Conservation (phyloP, 331 rosid genomes). For the Arachis monticola region DNA sequence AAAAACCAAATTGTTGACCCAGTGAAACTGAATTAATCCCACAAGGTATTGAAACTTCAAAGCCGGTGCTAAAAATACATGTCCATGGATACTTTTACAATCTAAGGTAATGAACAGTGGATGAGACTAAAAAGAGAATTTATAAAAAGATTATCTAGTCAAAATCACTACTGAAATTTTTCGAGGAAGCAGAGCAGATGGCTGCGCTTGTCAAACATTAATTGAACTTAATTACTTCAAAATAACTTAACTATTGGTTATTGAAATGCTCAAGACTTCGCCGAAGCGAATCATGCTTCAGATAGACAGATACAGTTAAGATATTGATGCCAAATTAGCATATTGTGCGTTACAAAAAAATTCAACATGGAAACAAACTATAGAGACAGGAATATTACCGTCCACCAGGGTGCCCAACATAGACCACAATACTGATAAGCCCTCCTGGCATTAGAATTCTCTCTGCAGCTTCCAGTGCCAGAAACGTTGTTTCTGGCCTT, state of each 20-base stretch:
- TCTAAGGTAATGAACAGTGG: neutral
- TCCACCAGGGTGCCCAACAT: constrained; percentile 96
- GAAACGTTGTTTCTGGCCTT: constrained; percentile 68
- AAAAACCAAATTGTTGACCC: too few relatives aligned
- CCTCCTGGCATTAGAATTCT: constrained; percentile 67
- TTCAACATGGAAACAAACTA: neutral
- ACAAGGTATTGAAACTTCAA: too few relatives aligned
- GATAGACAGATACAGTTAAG: neutral
- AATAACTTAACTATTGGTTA: neutral
- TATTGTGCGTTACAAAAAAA: constrained; percentile 3
- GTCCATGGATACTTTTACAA: neutral
- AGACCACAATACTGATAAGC: constrained; percentile 85
- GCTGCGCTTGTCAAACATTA: neutral
- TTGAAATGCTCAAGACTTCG: neutral
- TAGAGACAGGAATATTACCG: constrained; percentile 52
- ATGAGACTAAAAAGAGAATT: neutral
- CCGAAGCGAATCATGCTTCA: constrained; percentile 2
- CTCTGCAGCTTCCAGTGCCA: constrained; percentile 76
- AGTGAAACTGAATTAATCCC: too few relatives aligned
- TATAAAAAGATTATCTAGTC: neutral
- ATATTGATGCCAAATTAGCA: constrained; percentile 25
- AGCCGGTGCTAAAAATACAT: neutral
- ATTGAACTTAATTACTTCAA: neutral
- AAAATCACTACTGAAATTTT: neutral
- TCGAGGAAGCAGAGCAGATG: neutral